These are phyloP conservation scores for Multifurca ochricompacta DNA, from an alignment of 768 basidiomycete species.

Conservation along the genomic window DNA sequence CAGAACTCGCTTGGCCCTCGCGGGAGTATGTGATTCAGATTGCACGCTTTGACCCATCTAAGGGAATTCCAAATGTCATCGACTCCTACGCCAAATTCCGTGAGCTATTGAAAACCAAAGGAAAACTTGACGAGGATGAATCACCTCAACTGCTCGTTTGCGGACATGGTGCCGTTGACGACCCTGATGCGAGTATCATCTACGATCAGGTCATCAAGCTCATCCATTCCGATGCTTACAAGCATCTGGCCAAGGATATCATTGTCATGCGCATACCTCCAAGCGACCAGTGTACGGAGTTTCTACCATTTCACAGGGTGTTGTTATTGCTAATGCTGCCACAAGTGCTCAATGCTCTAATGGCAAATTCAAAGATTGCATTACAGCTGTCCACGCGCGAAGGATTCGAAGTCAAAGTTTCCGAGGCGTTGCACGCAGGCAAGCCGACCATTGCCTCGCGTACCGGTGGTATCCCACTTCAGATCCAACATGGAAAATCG, in stretches of 20 bases:
- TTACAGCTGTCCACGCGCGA: constrained; percentile 89
- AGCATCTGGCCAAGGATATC: constrained; percentile 34
- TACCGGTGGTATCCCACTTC: constrained; percentile 92
- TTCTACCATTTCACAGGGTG: background rate
- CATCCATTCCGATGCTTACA: constrained; percentile 32
- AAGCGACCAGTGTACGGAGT: constrained; percentile 69
- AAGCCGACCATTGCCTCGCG: constrained; percentile 77
- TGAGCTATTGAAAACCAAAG: constrained; percentile 41
- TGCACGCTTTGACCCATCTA: constrained; percentile 89
- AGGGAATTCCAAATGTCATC: constrained; percentile 78
- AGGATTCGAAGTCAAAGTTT: constrained; percentile 97
- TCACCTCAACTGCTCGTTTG: constrained; percentile 73
- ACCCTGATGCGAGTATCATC: constrained; percentile 90
- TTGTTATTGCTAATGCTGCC: background rate
- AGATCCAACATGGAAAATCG: constrained; percentile 80
- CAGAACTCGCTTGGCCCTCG: constrained; percentile 65
- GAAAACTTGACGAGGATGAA: constrained; percentile 40
- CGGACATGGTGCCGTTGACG: constrained; percentile 91
- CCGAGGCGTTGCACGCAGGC: constrained; percentile 87
- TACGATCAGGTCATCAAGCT: constrained; percentile 70
- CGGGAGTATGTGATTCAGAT: constrained; percentile 87
- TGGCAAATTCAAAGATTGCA: constrained; percentile 85
- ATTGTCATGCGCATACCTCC: constrained; percentile 59
- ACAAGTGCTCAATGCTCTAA: constrained; percentile 74
- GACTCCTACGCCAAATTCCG: constrained; percentile 86